Conservation (phyloP, 345 rosid species). For the Arabidopsis thaliana region TAIR10.1 NC_003070.9:17734501-17735000, state of each 20-base stretch:
- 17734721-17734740: conserved; percentile 68
- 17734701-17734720: conserved; percentile 85
- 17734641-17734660: conserved; percentile 99
- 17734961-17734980: conserved; percentile 62
- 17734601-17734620: conserved; percentile 99
- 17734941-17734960: conserved; percentile 81
- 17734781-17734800: conserved; percentile 9
- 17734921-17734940: conserved; percentile 94
- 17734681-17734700: conserved; percentile 94
- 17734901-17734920: conserved; percentile 99
- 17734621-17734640: conserved; percentile 96
- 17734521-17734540: conserved; percentile 12
- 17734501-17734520: conserved; percentile 21
- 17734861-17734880: conserved; percentile 65
- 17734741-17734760: conserved; percentile 25
- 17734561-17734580: conserved; percentile 9
- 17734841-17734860: conserved; percentile 94
- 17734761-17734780: conserved; percentile 9
- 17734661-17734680: conserved; percentile 96
- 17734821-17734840: conserved; percentile 97
- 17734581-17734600: conserved; percentile 55
- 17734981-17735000: conserved; percentile 20
- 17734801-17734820: conserved; percentile 27
- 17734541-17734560: background rate
- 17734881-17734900: conserved; percentile 82